These are phyloP conservation scores for Nakaseomyces bracarensis DNA, from an alignment of 1,139 yeast species.

Conservation along the genomic window DNA sequence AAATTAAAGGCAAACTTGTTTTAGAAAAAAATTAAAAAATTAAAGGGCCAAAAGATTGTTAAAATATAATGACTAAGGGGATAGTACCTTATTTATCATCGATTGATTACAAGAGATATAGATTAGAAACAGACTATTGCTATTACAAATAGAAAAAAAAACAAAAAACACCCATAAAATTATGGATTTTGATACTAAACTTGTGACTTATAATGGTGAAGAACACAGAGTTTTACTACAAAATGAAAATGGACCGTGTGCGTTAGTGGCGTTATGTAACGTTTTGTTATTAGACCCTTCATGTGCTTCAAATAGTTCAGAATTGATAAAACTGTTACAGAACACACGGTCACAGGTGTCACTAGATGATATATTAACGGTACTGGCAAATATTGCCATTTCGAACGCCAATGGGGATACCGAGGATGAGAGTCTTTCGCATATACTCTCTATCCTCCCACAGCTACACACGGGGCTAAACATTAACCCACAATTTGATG, in stretches of 20 bases:
- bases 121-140: no score
- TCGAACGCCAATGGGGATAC: constrained; percentile 16
- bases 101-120: no score
- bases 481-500: constrained; percentile 65
- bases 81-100: no score
- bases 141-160: not conserved
- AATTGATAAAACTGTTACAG: constrained; percentile 25
- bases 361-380: constrained; percentile 36
- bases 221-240: constrained; percentile 55
- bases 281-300: constrained; percentile 45
- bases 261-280: constrained; percentile 68
- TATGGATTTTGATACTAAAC: constrained; percentile 25
- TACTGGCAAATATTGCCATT: constrained; percentile 41
- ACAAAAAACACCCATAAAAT: constrained; percentile 4
- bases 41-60: no score
- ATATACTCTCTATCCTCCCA: constrained; percentile 43
- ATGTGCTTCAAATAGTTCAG: constrained; percentile 19
- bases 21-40: no score
- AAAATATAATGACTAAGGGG: no score
- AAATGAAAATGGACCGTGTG: constrained; percentile 83
- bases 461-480: constrained; percentile 62
- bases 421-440: constrained; percentile 27
- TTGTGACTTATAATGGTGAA: constrained; percentile 23
- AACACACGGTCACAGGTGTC: constrained; percentile 20
- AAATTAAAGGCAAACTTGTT: no score